Percentiles rank a stretch among this genome's conserved stretches.
Conservation (phyloP, 345 rosid species). For the Pseudoturritis turrita region DNA sequence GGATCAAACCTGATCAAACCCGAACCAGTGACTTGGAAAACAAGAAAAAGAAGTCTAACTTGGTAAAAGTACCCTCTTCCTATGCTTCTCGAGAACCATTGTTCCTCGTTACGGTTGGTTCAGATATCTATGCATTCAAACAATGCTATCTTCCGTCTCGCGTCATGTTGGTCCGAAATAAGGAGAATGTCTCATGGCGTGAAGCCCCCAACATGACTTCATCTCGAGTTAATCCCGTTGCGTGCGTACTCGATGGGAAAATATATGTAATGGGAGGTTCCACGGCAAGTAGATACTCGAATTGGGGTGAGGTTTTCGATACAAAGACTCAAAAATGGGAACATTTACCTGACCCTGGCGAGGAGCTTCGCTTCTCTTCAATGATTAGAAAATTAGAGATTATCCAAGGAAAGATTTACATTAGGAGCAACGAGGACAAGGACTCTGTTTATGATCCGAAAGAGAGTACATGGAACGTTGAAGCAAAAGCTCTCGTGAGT, state of each 20-base stretch:
- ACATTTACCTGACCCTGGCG: background rate
- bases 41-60: background rate
- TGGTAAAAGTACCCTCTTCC: background rate
- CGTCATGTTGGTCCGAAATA: constrained; percentile 52
- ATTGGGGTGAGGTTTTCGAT: background rate
- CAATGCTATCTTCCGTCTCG: constrained; percentile 34
- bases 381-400: background rate
- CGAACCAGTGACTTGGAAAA: background rate
- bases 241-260: constrained; percentile 35
- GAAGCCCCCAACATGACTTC: constrained; percentile 46
- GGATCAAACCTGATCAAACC: constrained; percentile 31
- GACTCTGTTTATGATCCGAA: constrained; percentile 5
- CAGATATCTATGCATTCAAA: constrained; percentile 43
- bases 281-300: background rate
- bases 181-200: constrained; percentile 49
- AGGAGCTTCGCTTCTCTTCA: background rate
- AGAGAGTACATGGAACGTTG: background rate
- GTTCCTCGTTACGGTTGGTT: constrained; percentile 37
- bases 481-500: background rate
- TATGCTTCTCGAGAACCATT: background rate
- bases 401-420: background rate
- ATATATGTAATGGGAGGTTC: constrained; percentile 47
- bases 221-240: constrained; percentile 52
- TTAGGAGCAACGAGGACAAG: constrained; percentile 3
- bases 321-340: constrained; percentile 1